Base-by-base conservation (phyloP, 805 yeast genomes). In the Candida adriatica region DNA sequence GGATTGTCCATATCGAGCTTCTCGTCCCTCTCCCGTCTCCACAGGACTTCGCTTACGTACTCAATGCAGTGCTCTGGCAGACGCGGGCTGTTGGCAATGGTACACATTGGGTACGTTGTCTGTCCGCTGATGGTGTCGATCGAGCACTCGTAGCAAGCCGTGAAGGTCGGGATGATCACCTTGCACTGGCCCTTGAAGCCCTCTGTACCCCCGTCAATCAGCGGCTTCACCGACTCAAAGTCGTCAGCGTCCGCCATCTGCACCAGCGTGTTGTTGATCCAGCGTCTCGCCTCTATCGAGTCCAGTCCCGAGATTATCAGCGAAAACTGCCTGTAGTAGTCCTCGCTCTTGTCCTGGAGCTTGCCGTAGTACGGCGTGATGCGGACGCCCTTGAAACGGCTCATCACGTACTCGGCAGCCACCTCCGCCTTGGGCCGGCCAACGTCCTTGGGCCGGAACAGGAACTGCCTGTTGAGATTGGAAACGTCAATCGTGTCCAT, bases 161-260 rank as follows among this genome's bases (percentile, higher is more conserved):
- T 75, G 18, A 86, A 56, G 0, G 85, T 75, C 1, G 98, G 97
- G 13, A 87, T 58, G 23, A 90, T 86, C 10, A 86, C 80, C 47
- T 95, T 76, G 10, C 87, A 72, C 48, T 90, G 95, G 3, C 98
- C 98, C 42, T 82, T 71, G 49, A 90, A 80, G 0, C 96, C 96
- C 51, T 90, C 97, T 0, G 95, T 82, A 3, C 96, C 98, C 4
- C 96, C 96, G 53, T 90, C 98, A 11, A 92, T 75, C 51, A 90
- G 55, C 0, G 87, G 86, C 27, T 75, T 73, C 13, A 73, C 54
- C 2, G 64, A 55, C 10, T 61, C 65, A 10, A 68, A 68, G 30
- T 63, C 61, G 2, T 72, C 66, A 0, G 54, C 60, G 29, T 70
- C 75, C 4, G 83, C 86, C 41, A 88, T 47, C 8, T 73, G 64